phyloP scores from a whole-genome alignment of 495 filamentous ascomycete genomes.

The Aspergillus diversus region DNA sequence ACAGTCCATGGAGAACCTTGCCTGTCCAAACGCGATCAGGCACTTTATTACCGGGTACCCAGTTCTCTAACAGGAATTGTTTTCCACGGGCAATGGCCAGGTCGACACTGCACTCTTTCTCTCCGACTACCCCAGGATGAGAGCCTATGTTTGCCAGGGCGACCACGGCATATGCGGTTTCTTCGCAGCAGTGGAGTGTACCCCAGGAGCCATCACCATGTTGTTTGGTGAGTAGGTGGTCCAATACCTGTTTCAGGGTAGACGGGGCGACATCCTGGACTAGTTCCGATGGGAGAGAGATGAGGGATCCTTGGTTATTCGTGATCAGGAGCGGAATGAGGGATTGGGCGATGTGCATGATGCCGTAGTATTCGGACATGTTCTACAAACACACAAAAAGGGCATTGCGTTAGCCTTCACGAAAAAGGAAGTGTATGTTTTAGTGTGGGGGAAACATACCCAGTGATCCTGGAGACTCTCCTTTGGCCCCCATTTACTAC shows the following conservation, averaged over 20 bases:
- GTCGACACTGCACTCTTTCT: slow-evolving; percentile 1
- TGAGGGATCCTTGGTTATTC: not conserved
- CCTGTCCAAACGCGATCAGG: slow-evolving; percentile 11
- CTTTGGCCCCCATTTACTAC: slow-evolving; percentile 3
- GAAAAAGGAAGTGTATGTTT: too few species aligned
- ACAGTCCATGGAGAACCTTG: slow-evolving; percentile 8
- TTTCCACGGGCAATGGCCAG: slow-evolving; percentile 9
- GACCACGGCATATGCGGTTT: slow-evolving; percentile 14
- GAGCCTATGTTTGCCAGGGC: slow-evolving; percentile 7
- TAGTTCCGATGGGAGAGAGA: slow-evolving; percentile 1
- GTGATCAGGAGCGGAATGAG: slow-evolving; percentile 1
- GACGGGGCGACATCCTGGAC: not conserved
- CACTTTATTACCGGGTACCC: slow-evolving; percentile 2
- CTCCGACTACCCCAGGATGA: not conserved
- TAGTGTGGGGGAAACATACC: too few species aligned
- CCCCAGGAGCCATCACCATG: slow-evolving; percentile 12
- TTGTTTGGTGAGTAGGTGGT: slow-evolving; percentile 2
- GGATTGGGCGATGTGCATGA: slow-evolving; percentile 14
- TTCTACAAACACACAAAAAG: slow-evolving; percentile 2
- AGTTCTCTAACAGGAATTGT: slow-evolving; percentile 4
- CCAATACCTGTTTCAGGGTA: not conserved
- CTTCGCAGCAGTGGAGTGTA: slow-evolving; percentile 7
- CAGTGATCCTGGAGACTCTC: slow-evolving; percentile 3
- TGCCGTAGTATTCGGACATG: slow-evolving; percentile 12
- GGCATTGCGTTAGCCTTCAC: not conserved